Evolutionary conservation across 306 rosid genomes (phyloP).

Genomic region (Carpinus fangiana): DNA sequence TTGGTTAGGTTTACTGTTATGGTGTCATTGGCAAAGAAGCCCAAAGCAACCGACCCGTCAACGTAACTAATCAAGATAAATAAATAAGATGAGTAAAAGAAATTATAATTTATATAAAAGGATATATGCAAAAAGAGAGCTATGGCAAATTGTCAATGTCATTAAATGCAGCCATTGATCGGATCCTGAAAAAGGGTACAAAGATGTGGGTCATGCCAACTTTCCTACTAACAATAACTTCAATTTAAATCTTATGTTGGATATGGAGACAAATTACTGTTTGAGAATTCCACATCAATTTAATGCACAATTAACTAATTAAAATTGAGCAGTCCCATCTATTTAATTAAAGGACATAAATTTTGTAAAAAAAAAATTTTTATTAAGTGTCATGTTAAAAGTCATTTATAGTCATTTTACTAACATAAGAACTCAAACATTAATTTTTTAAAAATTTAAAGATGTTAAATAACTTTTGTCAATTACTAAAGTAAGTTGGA

Average conservation of each 20-base stretch:
- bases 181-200: slow-evolving; percentile 14
- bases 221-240: slow-evolving; percentile 60
- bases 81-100: slow-evolving; percentile 10
- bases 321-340: too few species aligned
- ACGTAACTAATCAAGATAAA: slow-evolving; percentile 47
- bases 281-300: too few species aligned
- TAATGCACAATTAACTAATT: too few species aligned
- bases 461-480: too few species aligned
- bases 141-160: not conserved
- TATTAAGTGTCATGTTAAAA: too few species aligned
- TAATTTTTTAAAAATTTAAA: too few species aligned
- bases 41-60: slow-evolving; percentile 56
- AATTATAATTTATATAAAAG: not conserved
- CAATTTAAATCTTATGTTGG: slow-evolving; percentile 56
- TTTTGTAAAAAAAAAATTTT: too few species aligned
- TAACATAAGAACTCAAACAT: too few species aligned
- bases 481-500: too few species aligned
- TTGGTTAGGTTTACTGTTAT: slow-evolving; percentile 45
- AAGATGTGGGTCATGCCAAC: slow-evolving; percentile 57
- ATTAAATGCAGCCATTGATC: not conserved
- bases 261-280: not conserved
- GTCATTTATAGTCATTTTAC: too few species aligned
- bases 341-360: too few species aligned
- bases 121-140: not conserved
- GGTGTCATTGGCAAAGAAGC: slow-evolving; percentile 66